These are phyloP conservation scores for Coemansia sp. DNA, from an alignment of 192 early-diverging fungal genomes.

Conservation along the genomic window DNA sequence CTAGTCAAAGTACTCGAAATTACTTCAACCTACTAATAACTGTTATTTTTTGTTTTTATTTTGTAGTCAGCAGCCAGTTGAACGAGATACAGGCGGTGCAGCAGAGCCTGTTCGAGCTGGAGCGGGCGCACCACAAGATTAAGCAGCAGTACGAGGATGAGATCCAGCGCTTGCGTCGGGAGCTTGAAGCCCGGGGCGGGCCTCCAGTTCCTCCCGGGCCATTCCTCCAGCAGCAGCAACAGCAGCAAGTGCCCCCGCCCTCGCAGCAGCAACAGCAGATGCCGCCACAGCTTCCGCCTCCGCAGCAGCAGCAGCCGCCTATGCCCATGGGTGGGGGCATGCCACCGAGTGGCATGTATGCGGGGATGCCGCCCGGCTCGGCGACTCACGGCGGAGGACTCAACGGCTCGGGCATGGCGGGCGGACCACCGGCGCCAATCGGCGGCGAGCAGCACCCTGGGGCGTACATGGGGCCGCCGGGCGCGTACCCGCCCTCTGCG, in stretches of 20 bases:
- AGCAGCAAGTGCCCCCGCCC: slow-evolving; percentile 10
- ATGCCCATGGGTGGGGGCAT: slow-evolving; percentile 36
- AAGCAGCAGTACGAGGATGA: slow-evolving; percentile 91
- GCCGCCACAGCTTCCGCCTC: slow-evolving; percentile 58
- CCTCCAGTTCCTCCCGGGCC: slow-evolving; percentile 52
- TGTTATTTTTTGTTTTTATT: neutral
- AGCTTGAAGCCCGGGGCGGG: slow-evolving; percentile 74
- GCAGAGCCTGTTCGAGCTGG: slow-evolving; percentile 75
- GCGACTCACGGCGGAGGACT: slow-evolving; percentile 33
- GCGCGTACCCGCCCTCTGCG: slow-evolving; percentile 41
- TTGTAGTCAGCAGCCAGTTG: slow-evolving; percentile 70
- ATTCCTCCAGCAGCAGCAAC: slow-evolving; percentile 55
- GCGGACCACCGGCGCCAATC: slow-evolving; percentile 19
- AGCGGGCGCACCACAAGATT: slow-evolving; percentile 73
- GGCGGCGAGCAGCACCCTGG: slow-evolving; percentile 39
- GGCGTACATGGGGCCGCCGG: slow-evolving; percentile 43
- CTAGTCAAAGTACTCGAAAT: neutral
- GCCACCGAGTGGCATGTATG: slow-evolving; percentile 43
- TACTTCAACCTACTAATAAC: neutral
- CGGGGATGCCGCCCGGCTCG: slow-evolving; percentile 40
- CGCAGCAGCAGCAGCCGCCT: slow-evolving; percentile 56
- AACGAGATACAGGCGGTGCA: slow-evolving; percentile 78
- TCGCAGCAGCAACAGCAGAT: slow-evolving; percentile 47
- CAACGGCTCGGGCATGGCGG: slow-evolving; percentile 40
- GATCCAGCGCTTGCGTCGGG: slow-evolving; percentile 73